Evolutionary conservation across 2,329 filamentous ascomycete genomes (phyloP).

Genomic region (Alternaria triticimaculans): DNA sequence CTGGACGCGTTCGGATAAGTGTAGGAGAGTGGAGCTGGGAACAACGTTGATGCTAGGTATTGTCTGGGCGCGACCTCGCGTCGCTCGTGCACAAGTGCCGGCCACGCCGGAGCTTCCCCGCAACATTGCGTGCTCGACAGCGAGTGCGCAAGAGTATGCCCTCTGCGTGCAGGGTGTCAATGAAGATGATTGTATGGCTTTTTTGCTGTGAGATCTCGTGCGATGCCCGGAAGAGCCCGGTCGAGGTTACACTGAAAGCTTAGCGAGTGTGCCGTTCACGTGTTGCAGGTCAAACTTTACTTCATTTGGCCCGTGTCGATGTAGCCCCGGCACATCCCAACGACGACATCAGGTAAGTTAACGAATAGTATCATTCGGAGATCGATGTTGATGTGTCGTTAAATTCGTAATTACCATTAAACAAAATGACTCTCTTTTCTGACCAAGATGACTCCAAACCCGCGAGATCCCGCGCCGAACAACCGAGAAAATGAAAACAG

Average conservation of each 20-base stretch:
- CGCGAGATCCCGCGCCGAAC: background rate
- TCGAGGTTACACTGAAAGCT: background rate
- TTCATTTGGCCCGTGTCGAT: background rate
- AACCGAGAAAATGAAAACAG: background rate
- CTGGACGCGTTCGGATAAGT: conserved; percentile 17
- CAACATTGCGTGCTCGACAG: background rate
- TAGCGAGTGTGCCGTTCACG: conserved; percentile 4
- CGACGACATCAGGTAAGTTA: background rate
- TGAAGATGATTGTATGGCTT: background rate
- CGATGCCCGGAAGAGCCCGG: background rate
- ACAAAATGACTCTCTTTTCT: background rate
- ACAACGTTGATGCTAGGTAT: conserved; percentile 12
- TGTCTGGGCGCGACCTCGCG: background rate
- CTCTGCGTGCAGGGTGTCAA: background rate
- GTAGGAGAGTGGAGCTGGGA: conserved; percentile 12
- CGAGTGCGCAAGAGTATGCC: background rate
- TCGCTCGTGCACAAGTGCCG: background rate
- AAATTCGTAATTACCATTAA: conserved; percentile 7
- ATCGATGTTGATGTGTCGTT: background rate
- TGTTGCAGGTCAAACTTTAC: background rate
- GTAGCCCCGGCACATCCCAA: background rate
- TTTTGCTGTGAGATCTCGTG: background rate
- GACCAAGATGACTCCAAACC: background rate
- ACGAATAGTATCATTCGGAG: background rate
- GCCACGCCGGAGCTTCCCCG: background rate